Conservation (phyloP, 1,139 yeast genomes). For the Ogataea hybrid region DNA sequence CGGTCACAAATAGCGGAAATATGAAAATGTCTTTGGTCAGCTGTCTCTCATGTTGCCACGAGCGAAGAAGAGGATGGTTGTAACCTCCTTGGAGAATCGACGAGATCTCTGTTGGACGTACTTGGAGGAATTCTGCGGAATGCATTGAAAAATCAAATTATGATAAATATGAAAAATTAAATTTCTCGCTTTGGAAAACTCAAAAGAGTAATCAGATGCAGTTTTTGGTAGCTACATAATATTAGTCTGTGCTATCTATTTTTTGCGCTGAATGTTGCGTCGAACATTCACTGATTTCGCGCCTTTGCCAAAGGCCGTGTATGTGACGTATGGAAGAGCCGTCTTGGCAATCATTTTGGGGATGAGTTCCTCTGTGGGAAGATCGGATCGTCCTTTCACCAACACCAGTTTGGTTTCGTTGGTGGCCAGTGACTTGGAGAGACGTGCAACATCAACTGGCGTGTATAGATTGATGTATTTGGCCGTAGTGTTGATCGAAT, state of each 20-base stretch:
- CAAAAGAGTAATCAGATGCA: not conserved
- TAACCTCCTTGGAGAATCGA: constrained; percentile 92
- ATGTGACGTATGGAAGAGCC: constrained; percentile 52
- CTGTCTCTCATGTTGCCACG: constrained; percentile 88
- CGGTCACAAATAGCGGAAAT: constrained; percentile 87
- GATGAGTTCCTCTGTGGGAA: constrained; percentile 41
- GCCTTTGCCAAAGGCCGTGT: constrained; percentile 43
- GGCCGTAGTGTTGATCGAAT: constrained; percentile 51
- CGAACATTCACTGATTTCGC: constrained; percentile 66
- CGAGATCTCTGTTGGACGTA: constrained; percentile 60
- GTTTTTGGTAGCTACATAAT: no score
- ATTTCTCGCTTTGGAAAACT: not conserved
- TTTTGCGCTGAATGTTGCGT: constrained; percentile 56
- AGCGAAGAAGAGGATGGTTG: constrained; percentile 82
- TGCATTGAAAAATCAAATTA: constrained; percentile 8
- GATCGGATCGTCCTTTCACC: constrained; percentile 64
- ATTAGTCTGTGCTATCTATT: constrained; percentile 4
- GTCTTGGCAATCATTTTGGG: constrained; percentile 28
- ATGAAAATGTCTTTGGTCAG: constrained; percentile 86
- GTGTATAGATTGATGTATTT: constrained; percentile 55
- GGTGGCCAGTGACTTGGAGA: constrained; percentile 19
- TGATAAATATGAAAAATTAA: not conserved
- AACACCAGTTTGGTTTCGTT: constrained; percentile 43
- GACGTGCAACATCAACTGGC: constrained; percentile 37
- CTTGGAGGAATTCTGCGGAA: constrained; percentile 60